Conservation (phyloP, 805 yeast genomes). For the Sugiyamaella valdiviana region DNA sequence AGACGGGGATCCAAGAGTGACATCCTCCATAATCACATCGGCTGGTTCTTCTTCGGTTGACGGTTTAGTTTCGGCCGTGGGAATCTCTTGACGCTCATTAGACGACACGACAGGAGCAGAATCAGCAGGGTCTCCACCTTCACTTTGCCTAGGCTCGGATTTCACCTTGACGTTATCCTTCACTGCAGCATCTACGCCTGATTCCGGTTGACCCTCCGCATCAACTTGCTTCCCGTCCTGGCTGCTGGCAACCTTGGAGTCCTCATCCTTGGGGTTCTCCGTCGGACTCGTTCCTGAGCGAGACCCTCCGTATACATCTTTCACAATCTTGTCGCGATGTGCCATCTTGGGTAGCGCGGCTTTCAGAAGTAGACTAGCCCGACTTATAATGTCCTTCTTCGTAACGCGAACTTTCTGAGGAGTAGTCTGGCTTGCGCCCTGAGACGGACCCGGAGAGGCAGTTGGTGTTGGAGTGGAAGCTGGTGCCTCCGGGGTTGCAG, state of each 20-base stretch:
- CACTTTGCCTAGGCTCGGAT: no score
- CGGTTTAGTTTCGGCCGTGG: no score
- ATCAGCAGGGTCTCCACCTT: no score
- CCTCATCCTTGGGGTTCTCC: not conserved
- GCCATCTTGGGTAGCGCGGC: constrained; percentile 14
- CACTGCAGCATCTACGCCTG: no score
- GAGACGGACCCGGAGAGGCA: constrained; percentile 30
- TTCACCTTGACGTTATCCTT: not conserved
- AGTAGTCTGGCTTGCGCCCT: not conserved
- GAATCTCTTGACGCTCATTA: no score
- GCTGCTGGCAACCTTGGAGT: not conserved
- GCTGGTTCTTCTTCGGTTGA: no score
- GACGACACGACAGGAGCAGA: no score
- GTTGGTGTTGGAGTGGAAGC: constrained; percentile 19
- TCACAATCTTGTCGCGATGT: not conserved
- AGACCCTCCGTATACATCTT: not conserved
- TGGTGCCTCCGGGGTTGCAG: constrained; percentile 4
- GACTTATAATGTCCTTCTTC: constrained; percentile 42
- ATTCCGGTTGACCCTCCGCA: not conserved
- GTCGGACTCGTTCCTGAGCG: not conserved
- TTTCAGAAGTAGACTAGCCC: constrained; percentile 27
- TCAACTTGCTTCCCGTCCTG: not conserved
- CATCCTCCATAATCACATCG: no score
- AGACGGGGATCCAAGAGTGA: no score
- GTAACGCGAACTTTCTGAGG: constrained; percentile 36